Evolutionary conservation across 306 rosid species (phyloP).

Genomic region (Castanea crenata): DNA sequence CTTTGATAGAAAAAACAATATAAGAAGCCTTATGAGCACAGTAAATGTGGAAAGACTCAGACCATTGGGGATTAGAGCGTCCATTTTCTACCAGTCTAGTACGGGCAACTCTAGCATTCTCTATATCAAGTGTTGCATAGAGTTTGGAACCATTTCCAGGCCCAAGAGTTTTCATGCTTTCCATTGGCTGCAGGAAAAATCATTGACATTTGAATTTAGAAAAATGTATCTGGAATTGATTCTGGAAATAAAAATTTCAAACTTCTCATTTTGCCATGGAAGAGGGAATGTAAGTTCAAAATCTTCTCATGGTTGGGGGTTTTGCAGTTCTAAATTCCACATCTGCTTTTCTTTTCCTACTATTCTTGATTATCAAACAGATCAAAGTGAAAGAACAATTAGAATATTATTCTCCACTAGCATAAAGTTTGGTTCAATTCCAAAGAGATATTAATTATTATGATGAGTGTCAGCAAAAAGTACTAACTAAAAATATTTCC

Average conservation of each 20-base stretch:
- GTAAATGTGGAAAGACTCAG: constrained; percentile 43
- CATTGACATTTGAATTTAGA: neutral
- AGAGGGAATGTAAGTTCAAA: neutral
- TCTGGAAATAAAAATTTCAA: neutral
- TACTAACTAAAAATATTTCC: neutral
- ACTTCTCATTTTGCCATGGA: neutral
- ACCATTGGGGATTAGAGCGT: constrained; percentile 34
- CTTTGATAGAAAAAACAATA: constrained; percentile 41
- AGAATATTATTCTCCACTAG: too few relatives aligned
- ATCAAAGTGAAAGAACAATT: neutral
- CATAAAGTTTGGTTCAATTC: too few relatives aligned
- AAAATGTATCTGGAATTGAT: neutral
- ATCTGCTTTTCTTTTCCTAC: neutral
- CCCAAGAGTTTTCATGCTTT: neutral
- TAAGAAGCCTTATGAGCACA: constrained; percentile 39
- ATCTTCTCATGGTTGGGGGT: neutral
- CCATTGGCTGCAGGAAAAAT: constrained; percentile 21
- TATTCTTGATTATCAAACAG: neutral
- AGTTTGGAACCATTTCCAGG: constrained; percentile 20
- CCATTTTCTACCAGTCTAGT: constrained; percentile 26
- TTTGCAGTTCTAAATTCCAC: neutral
- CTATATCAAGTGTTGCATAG: constrained; percentile 44
- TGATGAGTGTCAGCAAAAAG: neutral
- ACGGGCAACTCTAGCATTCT: constrained; percentile 38
- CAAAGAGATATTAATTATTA: too few relatives aligned